Conservation (phyloP, 768 basidiomycete species). For the Daedaleopsis nitida region DNA sequence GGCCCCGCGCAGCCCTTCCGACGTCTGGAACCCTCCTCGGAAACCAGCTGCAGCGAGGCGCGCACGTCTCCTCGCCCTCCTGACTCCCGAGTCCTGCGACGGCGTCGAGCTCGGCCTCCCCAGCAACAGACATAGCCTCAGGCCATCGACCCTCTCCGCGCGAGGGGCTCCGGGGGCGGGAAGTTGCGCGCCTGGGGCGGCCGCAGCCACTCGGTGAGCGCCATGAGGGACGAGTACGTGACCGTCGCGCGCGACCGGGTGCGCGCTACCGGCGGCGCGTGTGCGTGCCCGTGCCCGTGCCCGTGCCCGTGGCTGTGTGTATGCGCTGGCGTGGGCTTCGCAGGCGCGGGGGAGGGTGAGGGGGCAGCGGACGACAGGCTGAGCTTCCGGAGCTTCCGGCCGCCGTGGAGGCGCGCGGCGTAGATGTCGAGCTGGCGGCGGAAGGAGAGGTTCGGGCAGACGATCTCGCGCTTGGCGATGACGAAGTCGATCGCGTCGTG, state of each 20-base stretch:
- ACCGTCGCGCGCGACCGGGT: not conserved
- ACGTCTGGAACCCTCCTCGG: not conserved
- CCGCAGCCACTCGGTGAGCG: not conserved
- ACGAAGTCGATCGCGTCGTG: constrained; percentile 57
- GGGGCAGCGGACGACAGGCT: not conserved
- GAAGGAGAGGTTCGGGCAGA: constrained; percentile 70
- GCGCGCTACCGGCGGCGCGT: too few species aligned
- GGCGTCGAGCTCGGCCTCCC: too few species aligned
- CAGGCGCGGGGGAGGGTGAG: too few species aligned
- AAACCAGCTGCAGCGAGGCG: not conserved
- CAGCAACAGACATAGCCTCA: too few species aligned
- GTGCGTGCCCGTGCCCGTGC: too few species aligned
- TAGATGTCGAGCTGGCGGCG: constrained; percentile 52
- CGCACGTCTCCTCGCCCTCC: not conserved
- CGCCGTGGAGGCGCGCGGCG: constrained; percentile 25
- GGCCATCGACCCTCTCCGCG: not conserved
- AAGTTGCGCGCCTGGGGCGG: constrained; percentile 1
- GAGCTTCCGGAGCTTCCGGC: constrained; percentile 9
- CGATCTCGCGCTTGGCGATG: constrained; percentile 57
- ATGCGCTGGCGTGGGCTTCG: too few species aligned
- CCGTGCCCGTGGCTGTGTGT: too few species aligned
- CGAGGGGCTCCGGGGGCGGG: not conserved
- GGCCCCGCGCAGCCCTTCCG: not conserved
- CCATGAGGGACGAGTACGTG: not conserved
- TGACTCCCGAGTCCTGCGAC: too few species aligned